Percentiles rank a stretch among this genome's conserved stretches.
Conservation (phyloP, 257 asterid species). For the Verbena officinalis region DNA sequence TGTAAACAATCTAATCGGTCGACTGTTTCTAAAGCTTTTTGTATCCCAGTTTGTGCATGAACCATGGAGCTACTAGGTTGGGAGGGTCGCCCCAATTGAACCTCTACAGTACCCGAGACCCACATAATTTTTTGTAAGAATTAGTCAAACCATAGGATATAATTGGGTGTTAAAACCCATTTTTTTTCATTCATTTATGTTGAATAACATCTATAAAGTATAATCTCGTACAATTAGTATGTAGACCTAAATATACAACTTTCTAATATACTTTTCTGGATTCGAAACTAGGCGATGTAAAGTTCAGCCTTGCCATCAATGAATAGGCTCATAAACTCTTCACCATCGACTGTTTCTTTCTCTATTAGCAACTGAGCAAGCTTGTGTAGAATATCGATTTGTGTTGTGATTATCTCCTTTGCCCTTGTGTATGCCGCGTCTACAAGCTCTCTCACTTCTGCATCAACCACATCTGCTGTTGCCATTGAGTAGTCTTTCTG, state of each 20-base stretch:
- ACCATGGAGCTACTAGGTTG: no score
- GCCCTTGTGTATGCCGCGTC: conserved; percentile 84
- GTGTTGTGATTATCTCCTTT: conserved; percentile 59
- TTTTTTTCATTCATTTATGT: conserved; percentile 28
- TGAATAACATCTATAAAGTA: conserved; percentile 31
- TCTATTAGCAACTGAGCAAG: conserved; percentile 86
- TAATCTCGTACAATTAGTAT: conserved; percentile 26
- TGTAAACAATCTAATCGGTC: no score
- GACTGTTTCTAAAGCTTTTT: no score
- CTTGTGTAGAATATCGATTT: conserved; percentile 84
- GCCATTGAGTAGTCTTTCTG: conserved; percentile 99
- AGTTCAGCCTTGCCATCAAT: conserved; percentile 92
- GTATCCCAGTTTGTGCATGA: no score
- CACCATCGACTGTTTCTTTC: conserved; percentile 96
- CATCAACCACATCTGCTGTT: conserved; percentile 89
- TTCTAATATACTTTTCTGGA: not conserved
- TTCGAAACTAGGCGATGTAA: conserved; percentile 49
- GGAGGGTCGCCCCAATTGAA: no score
- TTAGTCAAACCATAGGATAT: no score
- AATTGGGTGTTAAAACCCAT: no score
- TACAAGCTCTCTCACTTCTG: conserved; percentile 86
- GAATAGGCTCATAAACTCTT: conserved; percentile 98
- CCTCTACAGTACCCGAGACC: no score
- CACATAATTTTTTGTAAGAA: no score
- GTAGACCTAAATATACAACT: conserved; percentile 31